These are phyloP conservation scores for Rhodotorula taiwanensis DNA, from an alignment of 768 basidiomycete genomes.

Conservation along the genomic window DNA sequence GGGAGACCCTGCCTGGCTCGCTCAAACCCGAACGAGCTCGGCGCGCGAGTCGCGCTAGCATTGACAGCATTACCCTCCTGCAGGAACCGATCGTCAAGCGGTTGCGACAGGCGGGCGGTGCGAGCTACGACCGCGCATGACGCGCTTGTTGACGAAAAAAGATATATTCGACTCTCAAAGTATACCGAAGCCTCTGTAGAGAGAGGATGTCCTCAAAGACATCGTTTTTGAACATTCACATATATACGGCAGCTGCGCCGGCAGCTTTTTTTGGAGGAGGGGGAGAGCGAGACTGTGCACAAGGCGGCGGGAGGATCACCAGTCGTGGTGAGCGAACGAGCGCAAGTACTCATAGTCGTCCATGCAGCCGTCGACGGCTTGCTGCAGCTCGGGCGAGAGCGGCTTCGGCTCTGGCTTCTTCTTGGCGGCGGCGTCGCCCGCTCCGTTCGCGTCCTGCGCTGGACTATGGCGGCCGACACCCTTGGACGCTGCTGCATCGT, in stretches of 20 bases:
- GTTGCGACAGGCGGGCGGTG: slow-evolving; percentile 66
- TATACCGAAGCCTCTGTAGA: too few species aligned
- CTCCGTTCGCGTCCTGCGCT: background rate
- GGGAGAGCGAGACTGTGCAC: too few species aligned
- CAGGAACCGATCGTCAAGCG: slow-evolving; percentile 73
- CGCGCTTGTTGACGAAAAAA: too few species aligned
- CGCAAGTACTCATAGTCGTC: slow-evolving; percentile 40
- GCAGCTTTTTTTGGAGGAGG: background rate
- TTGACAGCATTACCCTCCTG: too few species aligned
- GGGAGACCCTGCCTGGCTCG: background rate
- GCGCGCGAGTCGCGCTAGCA: background rate
- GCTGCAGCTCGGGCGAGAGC: slow-evolving; percentile 25
- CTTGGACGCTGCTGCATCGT: slow-evolving; percentile 8
- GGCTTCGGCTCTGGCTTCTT: background rate
- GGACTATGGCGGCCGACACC: slow-evolving; percentile 10
- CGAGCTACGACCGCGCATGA: slow-evolving; percentile 42
- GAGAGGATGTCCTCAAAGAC: too few species aligned
- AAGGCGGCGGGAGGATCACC: background rate
- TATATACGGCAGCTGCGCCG: background rate
- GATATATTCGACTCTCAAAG: too few species aligned
- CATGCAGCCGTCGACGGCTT: slow-evolving; percentile 36
- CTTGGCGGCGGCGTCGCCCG: background rate
- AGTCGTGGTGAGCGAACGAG: slow-evolving; percentile 13
- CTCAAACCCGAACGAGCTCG: background rate
- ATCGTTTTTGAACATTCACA: background rate